A percentile compares a stretch with the other conserved stretches of the same genome.
phyloP scores from a whole-genome alignment of 768 basidiomycete species.

The Agrocybe chaxingu region DNA sequence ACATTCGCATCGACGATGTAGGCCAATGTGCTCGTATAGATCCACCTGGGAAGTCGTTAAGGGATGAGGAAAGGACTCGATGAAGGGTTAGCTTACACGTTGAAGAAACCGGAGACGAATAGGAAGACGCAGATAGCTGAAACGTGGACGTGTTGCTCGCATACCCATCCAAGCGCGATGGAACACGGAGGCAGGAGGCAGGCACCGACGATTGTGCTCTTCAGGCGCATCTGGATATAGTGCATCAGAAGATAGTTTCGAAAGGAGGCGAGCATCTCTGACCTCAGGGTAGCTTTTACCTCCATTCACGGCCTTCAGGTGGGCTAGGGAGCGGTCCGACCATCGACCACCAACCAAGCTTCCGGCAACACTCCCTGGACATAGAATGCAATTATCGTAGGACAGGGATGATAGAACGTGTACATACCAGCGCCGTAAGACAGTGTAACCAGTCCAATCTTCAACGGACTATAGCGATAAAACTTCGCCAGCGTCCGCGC shows the following conservation, averaged over 20 bases:
- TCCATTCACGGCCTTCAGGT: conserved; percentile 34
- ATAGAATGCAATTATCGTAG: neutral
- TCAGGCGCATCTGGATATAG: conserved; percentile 62
- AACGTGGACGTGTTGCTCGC: conserved; percentile 57
- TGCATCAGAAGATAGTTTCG: neutral
- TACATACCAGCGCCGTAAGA: conserved; percentile 64
- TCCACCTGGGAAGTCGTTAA: conserved; percentile 26
- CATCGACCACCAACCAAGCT: conserved; percentile 43
- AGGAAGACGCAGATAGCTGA: conserved; percentile 69
- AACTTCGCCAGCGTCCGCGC: conserved; percentile 60
- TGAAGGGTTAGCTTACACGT: conserved; percentile 47
- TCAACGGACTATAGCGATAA: conserved; percentile 67
- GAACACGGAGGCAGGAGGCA: conserved; percentile 57
- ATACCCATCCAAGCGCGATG: conserved; percentile 75
- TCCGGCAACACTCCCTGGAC: conserved; percentile 34
- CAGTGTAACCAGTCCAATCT: conserved; percentile 75
- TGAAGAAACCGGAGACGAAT: conserved; percentile 70
- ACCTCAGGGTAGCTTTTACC: conserved; percentile 63
- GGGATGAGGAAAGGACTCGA: neutral
- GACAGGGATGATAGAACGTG: neutral
- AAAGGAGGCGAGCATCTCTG: conserved; percentile 8
- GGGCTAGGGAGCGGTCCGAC: conserved; percentile 38
- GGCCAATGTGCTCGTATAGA: conserved; percentile 50
- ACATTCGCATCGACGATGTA: conserved; percentile 87
- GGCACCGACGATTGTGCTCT: conserved; percentile 58